Conservation (phyloP, 2,329 filamentous ascomycete species). For the Epichloe hybrida region DNA sequence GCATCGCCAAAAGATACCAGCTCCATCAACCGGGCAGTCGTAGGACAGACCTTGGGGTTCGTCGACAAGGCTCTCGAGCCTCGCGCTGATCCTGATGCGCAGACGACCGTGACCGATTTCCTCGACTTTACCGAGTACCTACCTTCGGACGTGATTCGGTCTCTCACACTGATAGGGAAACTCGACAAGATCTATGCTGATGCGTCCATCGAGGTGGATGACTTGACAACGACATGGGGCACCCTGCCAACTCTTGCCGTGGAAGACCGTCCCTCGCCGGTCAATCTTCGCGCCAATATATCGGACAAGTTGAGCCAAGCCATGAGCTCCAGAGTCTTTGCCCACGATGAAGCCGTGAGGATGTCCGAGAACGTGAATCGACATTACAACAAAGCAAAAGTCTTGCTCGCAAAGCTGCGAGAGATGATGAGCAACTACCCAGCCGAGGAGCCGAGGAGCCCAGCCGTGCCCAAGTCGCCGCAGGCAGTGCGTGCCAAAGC, state of each 20-base stretch:
- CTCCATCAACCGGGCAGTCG: slow-evolving; percentile 14
- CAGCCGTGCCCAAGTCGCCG: slow-evolving; percentile 38
- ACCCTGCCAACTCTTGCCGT: slow-evolving; percentile 35
- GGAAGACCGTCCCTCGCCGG: slow-evolving; percentile 33
- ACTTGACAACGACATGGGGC: slow-evolving; percentile 44
- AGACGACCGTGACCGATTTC: slow-evolving; percentile 57
- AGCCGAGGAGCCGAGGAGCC: slow-evolving; percentile 37
- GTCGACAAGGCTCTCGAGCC: slow-evolving; percentile 31
- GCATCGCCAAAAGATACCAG: slow-evolving; percentile 16
- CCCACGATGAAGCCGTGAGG: slow-evolving; percentile 48
- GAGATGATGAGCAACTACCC: slow-evolving; percentile 49
- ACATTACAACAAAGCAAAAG: slow-evolving; percentile 47
- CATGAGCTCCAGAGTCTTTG: slow-evolving; percentile 41
- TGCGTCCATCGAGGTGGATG: slow-evolving; percentile 39
- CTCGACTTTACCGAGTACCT: slow-evolving; percentile 59
- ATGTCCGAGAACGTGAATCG: slow-evolving; percentile 51
- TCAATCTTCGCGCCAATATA: slow-evolving; percentile 43
- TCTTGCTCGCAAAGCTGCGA: slow-evolving; percentile 44
- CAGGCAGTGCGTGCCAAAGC: slow-evolving; percentile 37
- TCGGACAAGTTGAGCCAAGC: slow-evolving; percentile 42
- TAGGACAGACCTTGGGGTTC: slow-evolving; percentile 16
- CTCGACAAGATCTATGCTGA: slow-evolving; percentile 47
- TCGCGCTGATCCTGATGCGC: slow-evolving; percentile 51
- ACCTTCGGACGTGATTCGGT: slow-evolving; percentile 52
- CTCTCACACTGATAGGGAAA: slow-evolving; percentile 50